Evolutionary conservation across 2,329 filamentous ascomycete genomes (phyloP), one percentile per base, ranked within the genome.

Genomic region (Metarhizium brunneum): DNA sequence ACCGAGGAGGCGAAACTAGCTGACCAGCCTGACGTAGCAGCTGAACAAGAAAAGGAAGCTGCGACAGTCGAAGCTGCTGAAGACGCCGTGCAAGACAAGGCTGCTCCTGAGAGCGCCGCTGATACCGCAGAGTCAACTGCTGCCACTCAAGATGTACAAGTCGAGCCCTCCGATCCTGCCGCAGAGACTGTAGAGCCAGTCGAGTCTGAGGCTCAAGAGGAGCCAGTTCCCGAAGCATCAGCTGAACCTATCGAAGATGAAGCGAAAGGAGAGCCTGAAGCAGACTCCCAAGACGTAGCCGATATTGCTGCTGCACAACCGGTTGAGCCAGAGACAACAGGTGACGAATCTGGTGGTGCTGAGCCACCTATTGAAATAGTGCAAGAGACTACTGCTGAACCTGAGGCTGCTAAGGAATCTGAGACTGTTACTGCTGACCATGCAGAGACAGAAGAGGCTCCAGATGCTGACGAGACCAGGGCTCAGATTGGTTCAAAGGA

Each of bases 321-420:
- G 38, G 52, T 54, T 56, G 61, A 61, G 53, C 47, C 54, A 43
- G 57, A 61, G 8, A 49, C 52, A 16, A 60, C 61, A 51, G 54
- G 52, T 29, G 43, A 56, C 11, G 29, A 38, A 45, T 29, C 18
- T 7, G 2, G 2, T 10, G 43, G 25, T 11, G 2, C 20, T 16
- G 45, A 45, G 42, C 42, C 42, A 45, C 29, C n/a, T 40, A 18
- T 42, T 50, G 48, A 5, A 10, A 47, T 54, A 48, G 18, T 29
- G 42, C 20, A 51, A 16, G 35, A 54, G 42, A 5, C 14, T 7
- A 45, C 29, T 10, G n/a, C 18, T n/a, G 45, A 49, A n/a, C 16
- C 50, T 13, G 50, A 43, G 5, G 16, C 18, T 13, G 45, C 25
- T n/a, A 16, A 30, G 13, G 45, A 29, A 14, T n/a, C 42, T 38